phyloP scores from a whole-genome alignment of 1,139 yeast species.

The Sugiyamaella japonica region DNA sequence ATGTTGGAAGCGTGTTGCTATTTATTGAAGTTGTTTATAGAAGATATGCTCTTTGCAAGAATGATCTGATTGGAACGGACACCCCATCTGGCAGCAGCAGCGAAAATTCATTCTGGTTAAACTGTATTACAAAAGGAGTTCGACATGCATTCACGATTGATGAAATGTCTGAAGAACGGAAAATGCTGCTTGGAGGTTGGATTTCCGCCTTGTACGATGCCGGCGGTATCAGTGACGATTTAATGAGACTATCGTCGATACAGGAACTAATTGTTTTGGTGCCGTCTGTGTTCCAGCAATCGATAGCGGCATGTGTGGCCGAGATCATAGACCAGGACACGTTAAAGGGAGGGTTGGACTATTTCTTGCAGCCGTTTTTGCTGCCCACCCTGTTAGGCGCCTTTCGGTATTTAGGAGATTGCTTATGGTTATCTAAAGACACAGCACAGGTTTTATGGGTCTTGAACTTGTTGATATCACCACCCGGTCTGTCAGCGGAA shows the following conservation, averaged over 20 bases:
- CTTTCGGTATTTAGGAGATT: constrained; percentile 43
- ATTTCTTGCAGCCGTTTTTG: constrained; percentile 61
- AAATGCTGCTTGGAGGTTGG: constrained; percentile 70
- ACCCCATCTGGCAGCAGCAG: not conserved
- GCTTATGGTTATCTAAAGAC: constrained; percentile 43
- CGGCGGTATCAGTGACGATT: constrained; percentile 83
- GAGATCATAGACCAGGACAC: constrained; percentile 54
- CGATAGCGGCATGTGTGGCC: constrained; percentile 59
- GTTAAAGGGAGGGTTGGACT: constrained; percentile 60
- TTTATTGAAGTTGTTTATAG: constrained; percentile 50
- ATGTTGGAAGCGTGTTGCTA: constrained; percentile 60
- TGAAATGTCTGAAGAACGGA: constrained; percentile 36
- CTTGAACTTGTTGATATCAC: constrained; percentile 39
- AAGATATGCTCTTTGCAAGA: constrained; percentile 47
- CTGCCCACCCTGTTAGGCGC: constrained; percentile 49
- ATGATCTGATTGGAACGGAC: constrained; percentile 25
- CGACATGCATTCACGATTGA: constrained; percentile 23
- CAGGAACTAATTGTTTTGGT: constrained; percentile 68
- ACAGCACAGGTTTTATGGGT: constrained; percentile 38
- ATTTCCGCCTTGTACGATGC: constrained; percentile 75
- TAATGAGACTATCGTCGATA: constrained; percentile 64
- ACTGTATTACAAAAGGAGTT: constrained; percentile 10
- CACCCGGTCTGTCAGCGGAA: constrained; percentile 40
- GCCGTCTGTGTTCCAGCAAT: constrained; percentile 74
- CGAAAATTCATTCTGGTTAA: constrained; percentile 20